Evolutionary conservation across 177 flowering plant species (phyloP), one percentile per base, ranked within the genome.

Genomic region (Vitis hybrid): DNA sequence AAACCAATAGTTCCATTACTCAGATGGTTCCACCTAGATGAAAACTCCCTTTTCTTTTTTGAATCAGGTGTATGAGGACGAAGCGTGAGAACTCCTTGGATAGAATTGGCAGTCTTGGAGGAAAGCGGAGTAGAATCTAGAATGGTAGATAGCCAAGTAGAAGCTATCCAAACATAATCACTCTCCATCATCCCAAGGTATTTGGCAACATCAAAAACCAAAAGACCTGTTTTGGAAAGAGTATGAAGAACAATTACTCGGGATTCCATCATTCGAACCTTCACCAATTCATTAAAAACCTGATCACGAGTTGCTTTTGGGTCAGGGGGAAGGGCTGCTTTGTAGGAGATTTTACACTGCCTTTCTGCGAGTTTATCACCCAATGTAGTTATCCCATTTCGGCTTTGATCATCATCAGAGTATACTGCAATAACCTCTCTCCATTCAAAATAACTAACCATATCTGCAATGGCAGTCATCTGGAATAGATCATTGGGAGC

Each of bases 111-210:
- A 38, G 64, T 66, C 3, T 77, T 68, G 14, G 70, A 15, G 60
- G 76, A 15, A 33, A 81, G 76, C 2, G 84, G 68, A 13, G 79
- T 54, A 8, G 91, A 84, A 70, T 87, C 89, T 17, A 85, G 20
- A 28, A 82, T 80, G 20, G 85, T 76, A 14, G 89, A 76, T 5
- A 87, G 74, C 89, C 89, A 87, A 68, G 76, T 68, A 2, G 89
- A 74, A 17, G 89, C 84, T 24, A 87, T 82, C 91, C 91, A 87
- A 7, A 84, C 86, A 78, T 82, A 87, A 8, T 85, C 88, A 13
- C 67, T 73, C 47, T 73, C 82, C 85, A 85, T 82, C 91, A 87
- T 87, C 2, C 86, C 85, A 60, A 85, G 83, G n/a, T 76, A 75
- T 19, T 79, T 58, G n/a, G 89, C 91, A 31, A 78, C 82, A 12